Percentiles rank a stretch among this genome's conserved stretches.
Conservation (phyloP, 495 filamentous ascomycete species). For the Cercophora sp. region DNA sequence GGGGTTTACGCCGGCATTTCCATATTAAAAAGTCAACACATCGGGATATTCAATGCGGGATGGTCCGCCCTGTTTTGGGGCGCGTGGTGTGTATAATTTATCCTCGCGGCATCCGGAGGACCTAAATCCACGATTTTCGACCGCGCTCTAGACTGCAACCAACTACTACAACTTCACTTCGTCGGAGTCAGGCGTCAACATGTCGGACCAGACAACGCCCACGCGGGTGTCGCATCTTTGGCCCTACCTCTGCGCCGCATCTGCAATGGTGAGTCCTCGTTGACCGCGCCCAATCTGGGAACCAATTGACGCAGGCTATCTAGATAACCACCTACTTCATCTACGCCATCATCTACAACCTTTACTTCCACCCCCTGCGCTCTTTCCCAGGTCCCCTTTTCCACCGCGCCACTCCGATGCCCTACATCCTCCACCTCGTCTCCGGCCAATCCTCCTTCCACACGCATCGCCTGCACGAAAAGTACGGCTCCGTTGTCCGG, state of each 20-base stretch:
- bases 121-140: not conserved
- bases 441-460: conserved; percentile 17
- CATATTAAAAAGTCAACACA: not conserved
- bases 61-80: not conserved
- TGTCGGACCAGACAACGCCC: not conserved
- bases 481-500: conserved; percentile 24
- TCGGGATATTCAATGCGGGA: not conserved
- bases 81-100: not conserved
- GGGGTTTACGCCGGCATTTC: not conserved
- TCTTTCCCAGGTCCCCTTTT: conserved; percentile 41
- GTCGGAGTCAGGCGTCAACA: not conserved
- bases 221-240: not conserved
- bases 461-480: conserved; percentile 39
- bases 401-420: conserved; percentile 27
- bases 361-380: conserved; percentile 41
- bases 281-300: not conserved
- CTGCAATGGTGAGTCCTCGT: not conserved
- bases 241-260: not conserved
- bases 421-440: conserved; percentile 18
- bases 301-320: not conserved
- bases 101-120: not conserved
- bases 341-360: conserved; percentile 30
- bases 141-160: not conserved
- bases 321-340: conserved; percentile 6
- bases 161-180: not conserved